phyloP scores from a whole-genome alignment of 192 early-diverging fungal genomes.

The Jimgerdemannia flammicorona region DNA sequence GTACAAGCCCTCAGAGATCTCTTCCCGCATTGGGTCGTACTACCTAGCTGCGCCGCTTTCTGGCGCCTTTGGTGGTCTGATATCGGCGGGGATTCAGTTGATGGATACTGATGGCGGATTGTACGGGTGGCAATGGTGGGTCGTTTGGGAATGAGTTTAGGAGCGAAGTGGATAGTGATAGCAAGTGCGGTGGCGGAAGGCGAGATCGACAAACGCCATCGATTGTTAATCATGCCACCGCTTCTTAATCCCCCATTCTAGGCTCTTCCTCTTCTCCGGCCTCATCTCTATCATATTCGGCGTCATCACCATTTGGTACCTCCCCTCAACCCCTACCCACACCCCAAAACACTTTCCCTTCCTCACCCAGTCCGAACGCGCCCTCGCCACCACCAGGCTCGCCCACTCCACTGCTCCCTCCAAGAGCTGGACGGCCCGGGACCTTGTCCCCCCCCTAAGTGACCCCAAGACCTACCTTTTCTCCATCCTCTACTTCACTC shows the following conservation, averaged over 20 bases:
- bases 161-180: too few relatives aligned
- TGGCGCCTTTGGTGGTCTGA: constrained; percentile 41
- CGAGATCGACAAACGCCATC: too few relatives aligned
- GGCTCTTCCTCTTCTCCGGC: constrained; percentile 9
- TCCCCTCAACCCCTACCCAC: background rate
- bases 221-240: too few relatives aligned
- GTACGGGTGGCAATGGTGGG: constrained; percentile 7
- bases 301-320: constrained; percentile 10
- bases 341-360: background rate
- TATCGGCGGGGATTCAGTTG: constrained; percentile 8
- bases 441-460: background rate
- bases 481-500: constrained; percentile 5
- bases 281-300: constrained; percentile 10
- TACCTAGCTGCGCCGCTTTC: constrained; percentile 43
- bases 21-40: constrained; percentile 38
- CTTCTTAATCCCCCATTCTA: too few relatives aligned
- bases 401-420: background rate
- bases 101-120: constrained; percentile 11
- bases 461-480: constrained; percentile 5
- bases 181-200: too few relatives aligned
- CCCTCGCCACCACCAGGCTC: background rate
- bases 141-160: too few relatives aligned
- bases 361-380: background rate
- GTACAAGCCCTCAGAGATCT: constrained; percentile 43
- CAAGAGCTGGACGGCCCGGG: background rate